phyloP scores from a whole-genome alignment of 345 rosid genomes.

The Eucalyptus globulus region DNA sequence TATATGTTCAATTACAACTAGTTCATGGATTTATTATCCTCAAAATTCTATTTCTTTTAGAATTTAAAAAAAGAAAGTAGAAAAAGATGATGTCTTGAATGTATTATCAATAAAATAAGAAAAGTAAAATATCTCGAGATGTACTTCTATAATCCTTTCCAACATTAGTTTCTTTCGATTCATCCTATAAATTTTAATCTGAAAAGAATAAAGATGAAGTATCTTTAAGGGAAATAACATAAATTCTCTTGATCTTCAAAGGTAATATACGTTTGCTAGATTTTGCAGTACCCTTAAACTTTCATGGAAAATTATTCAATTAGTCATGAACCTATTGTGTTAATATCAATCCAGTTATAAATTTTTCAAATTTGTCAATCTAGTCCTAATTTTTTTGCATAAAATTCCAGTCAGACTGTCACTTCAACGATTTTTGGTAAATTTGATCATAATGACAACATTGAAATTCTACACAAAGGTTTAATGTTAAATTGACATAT shows the following conservation, averaged over 20 bases:
- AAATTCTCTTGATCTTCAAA: too few relatives aligned
- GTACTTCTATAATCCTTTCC: neutral
- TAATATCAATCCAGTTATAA: too few relatives aligned
- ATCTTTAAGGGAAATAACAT: neutral
- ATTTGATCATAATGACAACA: neutral
- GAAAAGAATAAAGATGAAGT: neutral
- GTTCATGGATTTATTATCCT: neutral
- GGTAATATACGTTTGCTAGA: neutral
- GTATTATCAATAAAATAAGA: neutral
- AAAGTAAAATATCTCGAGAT: neutral
- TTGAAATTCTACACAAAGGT: neutral
- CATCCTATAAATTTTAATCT: neutral
- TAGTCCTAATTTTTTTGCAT: neutral
- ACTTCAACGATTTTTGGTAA: too few relatives aligned
- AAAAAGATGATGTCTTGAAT: neutral
- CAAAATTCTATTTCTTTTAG: neutral
- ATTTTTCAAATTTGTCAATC: too few relatives aligned
- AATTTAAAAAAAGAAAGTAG: neutral
- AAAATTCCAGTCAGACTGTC: too few relatives aligned
- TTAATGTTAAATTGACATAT: too few relatives aligned
- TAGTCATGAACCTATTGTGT: too few relatives aligned
- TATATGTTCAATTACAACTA: neutral
- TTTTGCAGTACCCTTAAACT: neutral
- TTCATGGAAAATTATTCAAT: neutral
- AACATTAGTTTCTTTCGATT: neutral